Conservation (phyloP, 1,284 basidiomycete species). For the Stereum hirsutum region DNA sequence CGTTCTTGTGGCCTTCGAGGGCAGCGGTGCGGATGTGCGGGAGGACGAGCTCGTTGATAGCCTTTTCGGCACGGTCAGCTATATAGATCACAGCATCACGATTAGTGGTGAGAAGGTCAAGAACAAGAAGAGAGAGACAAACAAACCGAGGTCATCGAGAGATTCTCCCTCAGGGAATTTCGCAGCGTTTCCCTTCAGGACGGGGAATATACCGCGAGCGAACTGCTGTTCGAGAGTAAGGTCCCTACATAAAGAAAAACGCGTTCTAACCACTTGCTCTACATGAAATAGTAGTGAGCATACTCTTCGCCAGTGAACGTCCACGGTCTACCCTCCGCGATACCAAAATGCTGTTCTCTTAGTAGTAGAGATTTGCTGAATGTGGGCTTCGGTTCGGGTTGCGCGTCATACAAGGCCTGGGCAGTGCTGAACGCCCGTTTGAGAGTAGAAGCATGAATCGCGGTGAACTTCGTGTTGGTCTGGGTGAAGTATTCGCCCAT, state of each 20-base stretch:
- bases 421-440: slow-evolving; percentile 73
- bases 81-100: too few relatives aligned
- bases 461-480: slow-evolving; percentile 36
- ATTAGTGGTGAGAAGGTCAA: too few relatives aligned
- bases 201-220: slow-evolving; percentile 41
- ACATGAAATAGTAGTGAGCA: too few relatives aligned
- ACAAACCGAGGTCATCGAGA: slow-evolving; percentile 64
- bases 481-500: slow-evolving; percentile 56
- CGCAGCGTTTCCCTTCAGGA: slow-evolving; percentile 35
- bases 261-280: too few relatives aligned
- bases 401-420: slow-evolving; percentile 42
- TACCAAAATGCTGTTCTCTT: slow-evolving; percentile 66
- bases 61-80: slow-evolving; percentile 44
- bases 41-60: slow-evolving; percentile 52
- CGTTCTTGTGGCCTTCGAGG: slow-evolving; percentile 24
- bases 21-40: slow-evolving; percentile 42
- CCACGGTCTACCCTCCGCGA: slow-evolving; percentile 63
- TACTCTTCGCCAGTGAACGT: slow-evolving; percentile 19
- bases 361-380: slow-evolving; percentile 43
- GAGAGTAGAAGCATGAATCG: slow-evolving; percentile 76
- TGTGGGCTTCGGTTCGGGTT: slow-evolving; percentile 43
- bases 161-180: slow-evolving; percentile 71
- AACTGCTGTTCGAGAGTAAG: slow-evolving; percentile 41
- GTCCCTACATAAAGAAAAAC: too few relatives aligned
- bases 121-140: too few relatives aligned